Conservation (phyloP, 2,329 filamentous ascomycete genomes). For the Grosmannia clavigera region DNA sequence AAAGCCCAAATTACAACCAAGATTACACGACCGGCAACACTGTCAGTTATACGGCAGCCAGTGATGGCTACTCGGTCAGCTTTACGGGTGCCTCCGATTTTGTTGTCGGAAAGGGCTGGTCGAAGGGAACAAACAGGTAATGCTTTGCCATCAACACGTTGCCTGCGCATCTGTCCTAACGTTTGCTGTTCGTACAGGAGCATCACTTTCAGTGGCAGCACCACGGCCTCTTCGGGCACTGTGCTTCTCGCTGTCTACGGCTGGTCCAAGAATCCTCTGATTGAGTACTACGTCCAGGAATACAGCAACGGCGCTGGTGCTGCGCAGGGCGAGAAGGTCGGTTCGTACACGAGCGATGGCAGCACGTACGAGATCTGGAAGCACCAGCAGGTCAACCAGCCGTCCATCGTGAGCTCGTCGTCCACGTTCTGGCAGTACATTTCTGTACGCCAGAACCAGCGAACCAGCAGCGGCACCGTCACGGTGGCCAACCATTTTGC, state of each 20-base stretch:
- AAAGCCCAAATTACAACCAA: constrained; percentile 24
- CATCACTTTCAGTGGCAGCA: constrained; percentile 18
- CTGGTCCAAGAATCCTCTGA: constrained; percentile 11
- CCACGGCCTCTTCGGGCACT: constrained; percentile 14
- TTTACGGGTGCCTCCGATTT: constrained; percentile 37
- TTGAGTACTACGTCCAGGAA: constrained; percentile 14
- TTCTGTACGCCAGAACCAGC: constrained; percentile 36
- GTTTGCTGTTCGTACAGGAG: constrained; percentile 10
- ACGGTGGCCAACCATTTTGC: constrained; percentile 34
- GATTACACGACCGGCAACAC: constrained; percentile 27
- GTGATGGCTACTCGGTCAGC: constrained; percentile 26
- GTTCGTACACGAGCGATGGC: constrained; percentile 20
- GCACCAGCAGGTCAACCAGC: constrained; percentile 24
- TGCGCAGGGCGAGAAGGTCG: constrained; percentile 13
- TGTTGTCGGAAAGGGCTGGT: constrained; percentile 48
- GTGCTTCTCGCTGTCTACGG: constrained; percentile 16
- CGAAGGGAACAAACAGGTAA: constrained; percentile 35
- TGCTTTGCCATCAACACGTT: not conserved
- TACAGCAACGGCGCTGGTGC: constrained; percentile 11
- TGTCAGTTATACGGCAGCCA: constrained; percentile 17
- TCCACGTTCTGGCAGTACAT: constrained; percentile 37
- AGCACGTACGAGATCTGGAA: constrained; percentile 24
- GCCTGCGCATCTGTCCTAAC: not conserved
- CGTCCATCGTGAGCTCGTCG: constrained; percentile 30
- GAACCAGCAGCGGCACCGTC: constrained; percentile 34